Conservation (phyloP, 2,329 filamentous ascomycete genomes). For the Bipolaris zeicola region DNA sequence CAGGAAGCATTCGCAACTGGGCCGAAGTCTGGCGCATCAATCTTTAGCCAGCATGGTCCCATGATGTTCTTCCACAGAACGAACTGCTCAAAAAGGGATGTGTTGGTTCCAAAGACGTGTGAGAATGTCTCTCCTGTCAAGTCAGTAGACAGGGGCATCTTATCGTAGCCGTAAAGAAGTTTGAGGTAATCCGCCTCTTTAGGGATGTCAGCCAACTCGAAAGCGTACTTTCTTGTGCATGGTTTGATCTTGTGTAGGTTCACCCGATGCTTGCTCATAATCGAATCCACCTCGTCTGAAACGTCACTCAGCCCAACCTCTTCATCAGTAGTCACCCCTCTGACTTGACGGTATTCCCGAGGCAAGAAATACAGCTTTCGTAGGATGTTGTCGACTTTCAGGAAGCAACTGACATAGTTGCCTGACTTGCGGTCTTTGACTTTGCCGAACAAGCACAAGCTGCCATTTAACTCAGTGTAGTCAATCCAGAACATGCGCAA, state of each 20-base stretch:
- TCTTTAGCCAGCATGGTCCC: slow-evolving; percentile 97
- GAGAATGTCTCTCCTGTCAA: slow-evolving; percentile 86
- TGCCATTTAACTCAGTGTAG: slow-evolving; percentile 90
- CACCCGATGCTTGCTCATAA: slow-evolving; percentile 88
- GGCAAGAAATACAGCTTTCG: slow-evolving; percentile 94
- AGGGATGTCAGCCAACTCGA: slow-evolving; percentile 85
- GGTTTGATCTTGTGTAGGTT: slow-evolving; percentile 92
- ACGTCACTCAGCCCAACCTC: slow-evolving; percentile 87
- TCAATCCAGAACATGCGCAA: slow-evolving; percentile 97
- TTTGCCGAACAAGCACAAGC: slow-evolving; percentile 92
- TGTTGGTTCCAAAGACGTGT: slow-evolving; percentile 91
- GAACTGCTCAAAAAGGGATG: slow-evolving; percentile 94
- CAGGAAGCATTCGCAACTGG: slow-evolving; percentile 90
- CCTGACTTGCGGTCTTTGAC: slow-evolving; percentile 85
- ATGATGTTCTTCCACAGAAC: slow-evolving; percentile 99
- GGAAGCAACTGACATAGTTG: slow-evolving; percentile 85
- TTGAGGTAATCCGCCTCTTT: slow-evolving; percentile 92
- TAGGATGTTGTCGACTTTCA: slow-evolving; percentile 93
- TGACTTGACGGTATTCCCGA: slow-evolving; percentile 64
- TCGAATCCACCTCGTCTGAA: slow-evolving; percentile 82
- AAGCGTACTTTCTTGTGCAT: slow-evolving; percentile 90
- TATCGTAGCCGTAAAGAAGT: slow-evolving; percentile 92
- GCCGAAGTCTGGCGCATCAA: slow-evolving; percentile 82
- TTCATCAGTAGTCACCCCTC: slow-evolving; percentile 73
- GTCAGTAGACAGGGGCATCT: slow-evolving; percentile 73